Percentiles rank a stretch among this genome's conserved stretches.
Conservation (phyloP, 2,329 filamentous ascomycete species). For the Cladosporium sp. region DNA sequence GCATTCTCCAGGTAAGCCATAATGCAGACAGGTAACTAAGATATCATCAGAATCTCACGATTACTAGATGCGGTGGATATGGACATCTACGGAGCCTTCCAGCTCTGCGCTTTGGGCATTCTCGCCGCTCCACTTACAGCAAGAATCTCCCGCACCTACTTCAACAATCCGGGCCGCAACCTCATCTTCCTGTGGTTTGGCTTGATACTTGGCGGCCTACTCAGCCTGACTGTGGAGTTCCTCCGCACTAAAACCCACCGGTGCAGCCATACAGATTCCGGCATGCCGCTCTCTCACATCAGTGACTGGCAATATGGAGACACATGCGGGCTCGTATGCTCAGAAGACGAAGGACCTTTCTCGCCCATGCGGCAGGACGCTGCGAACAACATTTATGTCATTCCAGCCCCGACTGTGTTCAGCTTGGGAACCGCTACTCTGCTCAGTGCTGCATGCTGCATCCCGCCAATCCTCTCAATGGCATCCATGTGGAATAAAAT, state of each 20-base stretch:
- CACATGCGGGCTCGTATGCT: slow-evolving; percentile 53
- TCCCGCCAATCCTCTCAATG: slow-evolving; percentile 63
- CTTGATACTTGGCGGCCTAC: slow-evolving; percentile 46
- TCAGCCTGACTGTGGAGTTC: slow-evolving; percentile 65
- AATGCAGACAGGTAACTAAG: not conserved
- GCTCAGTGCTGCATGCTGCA: slow-evolving; percentile 63
- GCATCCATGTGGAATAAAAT: slow-evolving; percentile 66
- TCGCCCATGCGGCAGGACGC: slow-evolving; percentile 58
- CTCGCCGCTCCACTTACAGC: slow-evolving; percentile 64
- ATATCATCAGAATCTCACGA: not conserved
- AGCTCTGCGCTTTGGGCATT: slow-evolving; percentile 66
- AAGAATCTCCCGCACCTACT: slow-evolving; percentile 63
- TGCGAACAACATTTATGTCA: slow-evolving; percentile 62
- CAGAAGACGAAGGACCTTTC: slow-evolving; percentile 46
- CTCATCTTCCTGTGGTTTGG: slow-evolving; percentile 64
- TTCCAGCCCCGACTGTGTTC: slow-evolving; percentile 57
- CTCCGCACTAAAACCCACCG: slow-evolving; percentile 52
- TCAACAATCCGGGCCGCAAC: slow-evolving; percentile 62
- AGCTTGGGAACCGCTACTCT: slow-evolving; percentile 62
- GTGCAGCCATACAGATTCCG: slow-evolving; percentile 47
- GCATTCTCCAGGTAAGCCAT: slow-evolving; percentile 57
- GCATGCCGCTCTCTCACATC: slow-evolving; percentile 40
- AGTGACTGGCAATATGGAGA: slow-evolving; percentile 48
- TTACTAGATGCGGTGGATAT: slow-evolving; percentile 62
- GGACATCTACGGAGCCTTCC: slow-evolving; percentile 68